A percentile compares a stretch with the other conserved stretches of the same genome.
phyloP scores from a whole-genome alignment of 2,329 filamentous ascomycete species.

The Teratosphaeria pseudoeucalypti region DNA sequence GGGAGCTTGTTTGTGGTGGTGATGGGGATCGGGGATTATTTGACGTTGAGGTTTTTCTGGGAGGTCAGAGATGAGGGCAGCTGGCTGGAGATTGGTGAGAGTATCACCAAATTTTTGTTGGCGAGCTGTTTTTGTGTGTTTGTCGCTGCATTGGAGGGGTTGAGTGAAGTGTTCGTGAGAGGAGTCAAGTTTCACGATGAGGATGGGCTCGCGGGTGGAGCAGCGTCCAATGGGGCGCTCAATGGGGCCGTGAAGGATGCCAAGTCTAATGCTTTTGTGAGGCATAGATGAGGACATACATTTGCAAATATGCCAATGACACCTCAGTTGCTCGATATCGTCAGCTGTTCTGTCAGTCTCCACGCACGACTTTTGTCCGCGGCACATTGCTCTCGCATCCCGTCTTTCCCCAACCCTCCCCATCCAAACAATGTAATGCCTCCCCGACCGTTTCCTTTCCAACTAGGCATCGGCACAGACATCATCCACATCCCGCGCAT shows the following conservation, averaged over 20 bases:
- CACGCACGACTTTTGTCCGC: not conserved
- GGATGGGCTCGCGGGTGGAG: not conserved
- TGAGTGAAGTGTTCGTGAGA: conserved; percentile 72
- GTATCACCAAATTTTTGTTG: conserved; percentile 91
- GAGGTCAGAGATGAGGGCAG: conserved; percentile 92
- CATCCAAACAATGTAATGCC: conserved; percentile 27
- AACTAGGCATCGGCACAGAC: conserved; percentile 64
- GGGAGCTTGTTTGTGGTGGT: conserved; percentile 89
- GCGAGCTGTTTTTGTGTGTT: conserved; percentile 84
- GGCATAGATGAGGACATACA: not conserved
- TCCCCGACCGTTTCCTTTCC: conserved; percentile 49
- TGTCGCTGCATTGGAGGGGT: conserved; percentile 74
- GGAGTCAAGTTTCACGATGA: conserved; percentile 55
- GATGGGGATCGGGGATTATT: conserved; percentile 79
- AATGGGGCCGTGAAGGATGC: not conserved
- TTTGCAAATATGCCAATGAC: not conserved
- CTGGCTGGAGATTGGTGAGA: conserved; percentile 95
- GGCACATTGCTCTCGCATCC: not conserved
- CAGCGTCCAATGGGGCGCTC: not conserved
- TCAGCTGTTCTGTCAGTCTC: not conserved
- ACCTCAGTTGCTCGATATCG: not conserved
- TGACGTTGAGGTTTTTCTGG: conserved; percentile 96
- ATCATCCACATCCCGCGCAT: conserved; percentile 64
- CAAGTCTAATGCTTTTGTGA: not conserved
- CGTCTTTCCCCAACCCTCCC: not conserved